phyloP scores from a whole-genome alignment of 1,284 basidiomycete species.

The Neonothopanus nambi region DNA sequence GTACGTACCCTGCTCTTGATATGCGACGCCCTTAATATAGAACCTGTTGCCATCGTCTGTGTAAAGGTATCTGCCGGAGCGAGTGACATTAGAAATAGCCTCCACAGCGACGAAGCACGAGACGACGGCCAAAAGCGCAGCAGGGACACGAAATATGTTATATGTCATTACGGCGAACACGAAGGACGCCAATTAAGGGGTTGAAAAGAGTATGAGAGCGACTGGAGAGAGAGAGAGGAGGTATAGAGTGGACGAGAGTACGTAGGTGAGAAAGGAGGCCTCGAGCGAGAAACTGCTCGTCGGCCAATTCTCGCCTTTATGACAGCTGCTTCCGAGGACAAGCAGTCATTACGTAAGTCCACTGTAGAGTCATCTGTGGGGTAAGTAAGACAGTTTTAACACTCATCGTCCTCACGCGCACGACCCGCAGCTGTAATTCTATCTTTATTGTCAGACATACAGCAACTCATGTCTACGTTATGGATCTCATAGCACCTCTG shows the following conservation, averaged over 20 bases:
- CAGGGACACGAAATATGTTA: background rate
- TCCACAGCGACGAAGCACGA: conserved; percentile 33
- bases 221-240: background rate
- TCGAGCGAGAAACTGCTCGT: background rate
- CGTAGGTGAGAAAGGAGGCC: background rate
- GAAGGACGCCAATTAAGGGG: background rate
- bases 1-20: conserved; percentile 78
- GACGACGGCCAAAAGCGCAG: conserved; percentile 10
- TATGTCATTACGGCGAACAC: no score
- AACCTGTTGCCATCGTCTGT: conserved; percentile 72
- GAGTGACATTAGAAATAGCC: conserved; percentile 61
- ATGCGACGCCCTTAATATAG: conserved; percentile 90
- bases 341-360: no score
- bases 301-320: no score
- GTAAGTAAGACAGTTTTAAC: no score
- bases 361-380: no score
- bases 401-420: no score
- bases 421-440: no score
- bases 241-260: background rate
- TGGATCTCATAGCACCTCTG: no score
- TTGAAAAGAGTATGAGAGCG: background rate
- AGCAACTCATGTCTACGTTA: no score
- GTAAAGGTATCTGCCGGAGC: conserved; percentile 80
- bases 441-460: no score
- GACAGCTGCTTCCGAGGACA: no score